These are phyloP conservation scores for Teratosphaeria epicoccoides DNA, from an alignment of 2,329 filamentous ascomycete species.

Conservation along the genomic window DNA sequence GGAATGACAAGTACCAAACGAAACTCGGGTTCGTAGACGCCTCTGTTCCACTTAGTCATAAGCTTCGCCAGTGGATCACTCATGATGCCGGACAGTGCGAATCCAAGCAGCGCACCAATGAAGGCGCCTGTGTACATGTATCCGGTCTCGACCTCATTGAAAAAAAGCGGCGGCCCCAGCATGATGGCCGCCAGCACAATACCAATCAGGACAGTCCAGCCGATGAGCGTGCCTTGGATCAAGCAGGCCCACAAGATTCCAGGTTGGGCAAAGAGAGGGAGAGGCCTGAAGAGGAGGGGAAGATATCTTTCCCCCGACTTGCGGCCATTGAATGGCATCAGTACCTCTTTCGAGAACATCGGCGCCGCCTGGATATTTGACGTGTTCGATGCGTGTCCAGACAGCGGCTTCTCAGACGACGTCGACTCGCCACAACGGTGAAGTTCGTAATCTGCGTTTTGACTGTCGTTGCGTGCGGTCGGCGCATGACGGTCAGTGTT, in stretches of 20 bases:
- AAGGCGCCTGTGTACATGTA: constrained; percentile 82
- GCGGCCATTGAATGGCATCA: constrained; percentile 61
- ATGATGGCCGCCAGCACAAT: constrained; percentile 75
- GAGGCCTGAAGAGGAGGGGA: constrained; percentile 57
- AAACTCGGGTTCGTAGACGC: constrained; percentile 87
- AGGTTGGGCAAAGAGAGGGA: constrained; percentile 74
- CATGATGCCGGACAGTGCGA: constrained; percentile 61
- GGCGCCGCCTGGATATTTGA: not conserved
- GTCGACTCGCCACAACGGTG: not conserved
- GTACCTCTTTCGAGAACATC: constrained; percentile 14
- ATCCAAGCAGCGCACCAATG: constrained; percentile 68
- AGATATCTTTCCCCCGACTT: constrained; percentile 68
- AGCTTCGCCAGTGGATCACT: constrained; percentile 61
- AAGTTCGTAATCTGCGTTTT: not conserved
- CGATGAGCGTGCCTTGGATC: constrained; percentile 81
- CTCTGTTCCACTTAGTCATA: constrained; percentile 64
- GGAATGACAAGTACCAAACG: constrained; percentile 72
- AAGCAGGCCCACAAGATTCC: constrained; percentile 73
- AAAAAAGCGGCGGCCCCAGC: constrained; percentile 69
- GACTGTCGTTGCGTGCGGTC: constrained; percentile 6
- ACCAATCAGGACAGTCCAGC: constrained; percentile 90
- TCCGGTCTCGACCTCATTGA: constrained; percentile 70
- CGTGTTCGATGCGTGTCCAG: not conserved
- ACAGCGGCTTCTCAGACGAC: constrained; percentile 3
- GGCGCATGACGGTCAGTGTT: constrained; percentile 56